These are phyloP conservation scores for Nepenthes mirabilis DNA, from an alignment of 148 eudicot genomes.

Conservation along the genomic window DNA sequence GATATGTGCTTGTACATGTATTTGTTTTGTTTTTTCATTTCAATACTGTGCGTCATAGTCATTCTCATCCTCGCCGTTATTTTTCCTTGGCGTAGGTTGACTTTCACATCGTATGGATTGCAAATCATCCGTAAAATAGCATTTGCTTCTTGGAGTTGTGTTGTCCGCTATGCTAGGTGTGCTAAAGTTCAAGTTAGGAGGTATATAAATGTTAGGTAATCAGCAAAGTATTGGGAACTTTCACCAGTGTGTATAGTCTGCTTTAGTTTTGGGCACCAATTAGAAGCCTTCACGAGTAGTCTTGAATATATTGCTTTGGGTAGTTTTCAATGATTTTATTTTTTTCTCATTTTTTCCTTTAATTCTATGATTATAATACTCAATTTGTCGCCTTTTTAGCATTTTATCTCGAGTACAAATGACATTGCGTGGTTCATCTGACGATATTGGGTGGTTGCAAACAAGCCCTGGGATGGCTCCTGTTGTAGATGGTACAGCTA, in stretches of 20 bases:
- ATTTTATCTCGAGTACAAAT: slow-evolving; percentile 38
- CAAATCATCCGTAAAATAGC: slow-evolving; percentile 36
- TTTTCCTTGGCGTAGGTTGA: slow-evolving; percentile 37
- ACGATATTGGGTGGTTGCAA: slow-evolving; percentile 92
- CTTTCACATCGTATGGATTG: slow-evolving; percentile 40
- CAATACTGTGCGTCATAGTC: not conserved
- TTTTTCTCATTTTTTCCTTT: too few relatives aligned
- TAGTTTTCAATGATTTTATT: not conserved
- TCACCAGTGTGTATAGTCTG: not conserved
- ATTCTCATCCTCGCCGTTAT: slow-evolving; percentile 10
- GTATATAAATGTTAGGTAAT: slow-evolving; percentile 13
- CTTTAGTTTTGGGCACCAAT: not conserved
- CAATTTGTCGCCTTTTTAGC: slow-evolving; percentile 23
- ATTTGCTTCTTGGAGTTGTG: slow-evolving; percentile 40
- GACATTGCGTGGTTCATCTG: slow-evolving; percentile 65
- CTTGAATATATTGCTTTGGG: not conserved
- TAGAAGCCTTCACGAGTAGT: not conserved
- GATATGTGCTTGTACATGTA: not conserved
- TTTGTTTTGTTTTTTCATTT: not conserved
- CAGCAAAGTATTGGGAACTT: not conserved
- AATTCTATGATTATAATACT: not conserved
- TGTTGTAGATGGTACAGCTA: slow-evolving; percentile 66
- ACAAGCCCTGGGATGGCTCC: slow-evolving; percentile 59
- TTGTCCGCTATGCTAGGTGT: slow-evolving; percentile 19
- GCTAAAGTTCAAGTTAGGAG: slow-evolving; percentile 27